Conservation (phyloP, 352 stramenopile species). For the Peronospora farinosa region DNA sequence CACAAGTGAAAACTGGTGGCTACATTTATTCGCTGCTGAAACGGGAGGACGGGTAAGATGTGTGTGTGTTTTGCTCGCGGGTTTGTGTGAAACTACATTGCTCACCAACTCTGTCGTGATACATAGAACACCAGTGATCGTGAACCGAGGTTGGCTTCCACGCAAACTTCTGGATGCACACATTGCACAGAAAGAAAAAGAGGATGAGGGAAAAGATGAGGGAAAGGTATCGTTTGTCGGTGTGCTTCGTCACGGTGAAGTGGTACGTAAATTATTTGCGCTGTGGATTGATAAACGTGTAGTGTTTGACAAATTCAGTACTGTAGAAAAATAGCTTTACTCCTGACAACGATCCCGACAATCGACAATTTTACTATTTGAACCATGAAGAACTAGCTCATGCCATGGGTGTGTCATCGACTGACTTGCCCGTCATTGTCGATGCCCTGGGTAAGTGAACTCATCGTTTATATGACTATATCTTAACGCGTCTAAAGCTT, state of each 20-base stretch:
- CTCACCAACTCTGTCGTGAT: conserved; percentile 1
- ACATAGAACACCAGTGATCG: conserved; percentile 68
- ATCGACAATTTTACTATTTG: conserved; percentile 79
- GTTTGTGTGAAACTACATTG: background rate
- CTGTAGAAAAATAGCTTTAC: conserved; percentile 70
- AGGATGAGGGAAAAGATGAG: conserved; percentile 46
- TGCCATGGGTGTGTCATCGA: conserved; percentile 64
- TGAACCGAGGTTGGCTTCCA: conserved; percentile 81
- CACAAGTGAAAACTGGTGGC: conserved; percentile 71
- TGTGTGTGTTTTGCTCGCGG: background rate
- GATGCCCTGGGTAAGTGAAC: conserved; percentile 50
- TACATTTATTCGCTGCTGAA: conserved; percentile 83
- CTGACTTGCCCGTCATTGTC: conserved; percentile 65
- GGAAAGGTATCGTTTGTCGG: conserved; percentile 52
- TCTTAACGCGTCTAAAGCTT: conserved; percentile 2
- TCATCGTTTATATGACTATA: background rate
- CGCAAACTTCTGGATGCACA: conserved; percentile 68
- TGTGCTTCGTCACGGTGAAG: conserved; percentile 74
- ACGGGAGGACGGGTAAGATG: conserved; percentile 53
- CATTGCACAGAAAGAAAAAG: conserved; percentile 51
- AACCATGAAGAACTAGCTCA: conserved; percentile 71
- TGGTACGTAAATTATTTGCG: conserved; percentile 32
- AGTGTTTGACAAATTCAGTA: background rate
- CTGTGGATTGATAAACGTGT: background rate
- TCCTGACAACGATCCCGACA: conserved; percentile 65